Evolutionary conservation across 768 basidiomycete genomes (phyloP), one percentile per base, ranked within the genome.

Genomic region (Boletus subparvulus): DNA sequence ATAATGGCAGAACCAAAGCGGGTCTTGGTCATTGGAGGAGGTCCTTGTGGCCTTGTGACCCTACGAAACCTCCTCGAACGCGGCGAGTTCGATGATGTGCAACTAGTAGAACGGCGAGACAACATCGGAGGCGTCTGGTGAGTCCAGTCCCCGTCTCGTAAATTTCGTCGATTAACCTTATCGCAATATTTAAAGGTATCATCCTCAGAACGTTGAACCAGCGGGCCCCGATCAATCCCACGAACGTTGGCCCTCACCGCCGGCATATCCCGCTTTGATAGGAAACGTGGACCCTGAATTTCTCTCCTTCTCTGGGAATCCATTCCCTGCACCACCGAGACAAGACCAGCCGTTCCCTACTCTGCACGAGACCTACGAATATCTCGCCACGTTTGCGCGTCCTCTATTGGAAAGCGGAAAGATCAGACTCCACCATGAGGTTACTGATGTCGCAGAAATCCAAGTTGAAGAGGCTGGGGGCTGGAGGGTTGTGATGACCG

Each of bases 51-150:
- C 5, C 73, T 83, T 4, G 78, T 81, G 6, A 66, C 78, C 16
- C 73, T 81, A 19, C 76, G 80, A n/a, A 83, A 83, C 56, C 65
- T 81, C 26, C 47, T 72, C n/a, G 69, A 75, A 43, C 68, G 72
- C 2, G 79, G 77, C 11, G 37, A 70, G 0, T 80, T 80, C 28
- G 75, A 74, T 1, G 68, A 70, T 19, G 80, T 82, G 0, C 75
- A 77, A 43, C 66, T 80, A 0, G 78, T 77, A 6, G 82, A 83
- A 65, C 67, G 81, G 37, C 66, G 66, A 26, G 65, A 72, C 41
- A 75, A 81, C 50, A 69, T 82, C n/a, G 80, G 82, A 3, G 80
- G 81, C 32, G 75, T 80, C 3, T 82, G 82, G 82, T 81, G 36
- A 51, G 71, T 55, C 43, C 35, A 6, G 61, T n/a, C n/a, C n/a